Evolutionary conservation across 2,329 filamentous ascomycete genomes (phyloP).

Genomic region (Phyllosticta paracitricarpa): DNA sequence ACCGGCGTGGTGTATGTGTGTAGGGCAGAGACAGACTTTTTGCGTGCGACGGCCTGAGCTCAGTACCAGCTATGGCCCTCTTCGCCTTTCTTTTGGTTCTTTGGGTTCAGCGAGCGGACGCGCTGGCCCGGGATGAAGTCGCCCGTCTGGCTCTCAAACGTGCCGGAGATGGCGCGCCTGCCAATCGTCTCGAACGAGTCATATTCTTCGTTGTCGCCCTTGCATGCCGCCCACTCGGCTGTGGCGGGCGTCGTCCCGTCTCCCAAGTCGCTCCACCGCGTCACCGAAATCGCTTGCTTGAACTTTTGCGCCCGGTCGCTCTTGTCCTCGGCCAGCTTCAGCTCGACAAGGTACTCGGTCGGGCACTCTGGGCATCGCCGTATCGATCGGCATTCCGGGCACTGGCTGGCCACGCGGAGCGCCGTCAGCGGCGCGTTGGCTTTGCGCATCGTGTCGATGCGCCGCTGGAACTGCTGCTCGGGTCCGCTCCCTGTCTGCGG

Average conservation of each 20-base stretch:
- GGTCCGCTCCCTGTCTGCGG: conserved; percentile 19
- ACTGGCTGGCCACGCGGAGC: conserved; percentile 39
- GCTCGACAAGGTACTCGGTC: conserved; percentile 51
- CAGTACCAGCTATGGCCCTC: conserved; percentile 50
- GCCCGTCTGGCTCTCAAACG: conserved; percentile 48
- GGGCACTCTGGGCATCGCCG: conserved; percentile 52
- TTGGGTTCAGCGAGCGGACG: conserved; percentile 49
- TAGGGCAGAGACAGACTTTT: background rate
- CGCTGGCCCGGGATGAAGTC: conserved; percentile 48
- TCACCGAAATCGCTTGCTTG: conserved; percentile 51
- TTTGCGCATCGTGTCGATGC: conserved; percentile 21
- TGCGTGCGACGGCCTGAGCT: background rate
- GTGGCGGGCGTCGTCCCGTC: conserved; percentile 41
- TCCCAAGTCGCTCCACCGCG: conserved; percentile 52
- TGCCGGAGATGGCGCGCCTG: conserved; percentile 46
- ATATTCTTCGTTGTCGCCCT: conserved; percentile 37
- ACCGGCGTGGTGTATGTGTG: background rate
- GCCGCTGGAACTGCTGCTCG: conserved; percentile 31
- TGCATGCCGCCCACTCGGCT: conserved; percentile 48
- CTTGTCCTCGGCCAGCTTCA: conserved; percentile 49
- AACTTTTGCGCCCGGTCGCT: conserved; percentile 38
- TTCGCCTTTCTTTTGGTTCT: conserved; percentile 43
- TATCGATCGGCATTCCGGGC: conserved; percentile 48
- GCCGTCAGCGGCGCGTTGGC: background rate
- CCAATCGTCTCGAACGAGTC: conserved; percentile 46